Evolutionary conservation across 805 yeast genomes (phyloP).

Genomic region (Zygosaccharomyces bailii): DNA sequence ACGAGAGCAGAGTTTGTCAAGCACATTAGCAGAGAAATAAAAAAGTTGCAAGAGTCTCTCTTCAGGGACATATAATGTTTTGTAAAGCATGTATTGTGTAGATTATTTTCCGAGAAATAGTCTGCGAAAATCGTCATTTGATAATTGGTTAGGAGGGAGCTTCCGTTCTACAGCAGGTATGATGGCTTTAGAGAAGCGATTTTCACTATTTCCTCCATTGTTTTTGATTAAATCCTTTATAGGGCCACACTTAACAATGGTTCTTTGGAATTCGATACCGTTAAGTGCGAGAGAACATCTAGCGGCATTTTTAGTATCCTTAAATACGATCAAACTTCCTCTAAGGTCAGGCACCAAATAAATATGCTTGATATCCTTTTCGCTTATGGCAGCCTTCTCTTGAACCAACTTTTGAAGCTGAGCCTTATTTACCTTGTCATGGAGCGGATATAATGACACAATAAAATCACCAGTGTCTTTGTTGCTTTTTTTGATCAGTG

Average conservation of each 20-base stretch:
- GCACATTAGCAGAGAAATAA: conserved; percentile 47
- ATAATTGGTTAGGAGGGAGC: conserved; percentile 19
- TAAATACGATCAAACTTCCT: conserved; percentile 52
- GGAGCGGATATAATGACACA: conserved; percentile 30
- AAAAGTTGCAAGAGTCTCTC: conserved; percentile 48
- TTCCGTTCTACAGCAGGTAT: neutral
- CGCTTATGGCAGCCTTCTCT: conserved; percentile 11
- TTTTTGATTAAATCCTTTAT: conserved; percentile 32
- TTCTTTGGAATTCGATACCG: conserved; percentile 40
- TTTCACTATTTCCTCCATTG: neutral
- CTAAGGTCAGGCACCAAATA: conserved; percentile 44
- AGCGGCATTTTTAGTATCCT: conserved; percentile 46
- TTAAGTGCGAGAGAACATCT: conserved; percentile 44
- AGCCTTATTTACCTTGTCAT: conserved; percentile 27
- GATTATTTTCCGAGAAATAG: conserved; percentile 32
- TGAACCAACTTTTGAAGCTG: conserved; percentile 21
- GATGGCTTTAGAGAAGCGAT: neutral
- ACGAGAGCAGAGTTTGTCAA: conserved; percentile 43
- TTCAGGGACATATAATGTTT: conserved; percentile 14
- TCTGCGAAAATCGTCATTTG: conserved; percentile 40
- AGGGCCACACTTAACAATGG: conserved; percentile 34
- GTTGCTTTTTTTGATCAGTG: conserved; percentile 19
- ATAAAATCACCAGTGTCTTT: conserved; percentile 9
- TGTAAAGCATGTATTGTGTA: conserved; percentile 5
- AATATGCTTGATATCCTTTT: conserved; percentile 37